Evolutionary conservation across 176 grass and related monocot genomes (phyloP).

Genomic region (Zizania latifolia): DNA sequence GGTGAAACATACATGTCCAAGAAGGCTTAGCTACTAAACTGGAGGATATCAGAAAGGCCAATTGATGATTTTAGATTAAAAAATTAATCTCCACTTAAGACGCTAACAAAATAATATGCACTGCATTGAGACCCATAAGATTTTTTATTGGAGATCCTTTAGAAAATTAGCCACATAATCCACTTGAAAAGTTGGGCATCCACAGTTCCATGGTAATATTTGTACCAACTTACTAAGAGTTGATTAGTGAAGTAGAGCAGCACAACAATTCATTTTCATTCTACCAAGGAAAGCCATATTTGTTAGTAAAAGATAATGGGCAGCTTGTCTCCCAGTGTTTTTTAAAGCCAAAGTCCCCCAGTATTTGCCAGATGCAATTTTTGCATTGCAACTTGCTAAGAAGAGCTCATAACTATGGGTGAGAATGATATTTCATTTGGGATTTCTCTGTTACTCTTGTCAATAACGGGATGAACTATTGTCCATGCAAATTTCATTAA

Average conservation of each 20-base stretch:
- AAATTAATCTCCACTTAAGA: not conserved
- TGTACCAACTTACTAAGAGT: not conserved
- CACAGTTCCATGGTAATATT: not conserved
- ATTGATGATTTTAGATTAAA: not conserved
- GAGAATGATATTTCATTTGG: not conserved
- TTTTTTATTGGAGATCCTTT: constrained; percentile 4
- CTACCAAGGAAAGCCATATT: not conserved
- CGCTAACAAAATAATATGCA: not conserved
- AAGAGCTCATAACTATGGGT: not conserved
- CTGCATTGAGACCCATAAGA: not conserved
- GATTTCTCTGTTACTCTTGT: not conserved
- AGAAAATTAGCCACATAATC: not conserved
- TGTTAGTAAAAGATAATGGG: not conserved
- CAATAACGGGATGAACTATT: not conserved
- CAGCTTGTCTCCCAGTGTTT: not conserved
- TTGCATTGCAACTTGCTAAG: not conserved
- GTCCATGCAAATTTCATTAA: not conserved
- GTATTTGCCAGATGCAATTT: not conserved
- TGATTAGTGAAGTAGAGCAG: constrained; percentile 10
- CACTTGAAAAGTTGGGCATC: constrained; percentile 11
- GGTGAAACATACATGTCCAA: not conserved
- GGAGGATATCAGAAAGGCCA: not conserved
- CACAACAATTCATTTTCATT: not conserved
- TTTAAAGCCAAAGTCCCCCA: no score
- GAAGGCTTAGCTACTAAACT: not conserved